Evolutionary conservation across 768 basidiomycete genomes (phyloP).

Genomic region (Lanmaoa pseudosensibilis): DNA sequence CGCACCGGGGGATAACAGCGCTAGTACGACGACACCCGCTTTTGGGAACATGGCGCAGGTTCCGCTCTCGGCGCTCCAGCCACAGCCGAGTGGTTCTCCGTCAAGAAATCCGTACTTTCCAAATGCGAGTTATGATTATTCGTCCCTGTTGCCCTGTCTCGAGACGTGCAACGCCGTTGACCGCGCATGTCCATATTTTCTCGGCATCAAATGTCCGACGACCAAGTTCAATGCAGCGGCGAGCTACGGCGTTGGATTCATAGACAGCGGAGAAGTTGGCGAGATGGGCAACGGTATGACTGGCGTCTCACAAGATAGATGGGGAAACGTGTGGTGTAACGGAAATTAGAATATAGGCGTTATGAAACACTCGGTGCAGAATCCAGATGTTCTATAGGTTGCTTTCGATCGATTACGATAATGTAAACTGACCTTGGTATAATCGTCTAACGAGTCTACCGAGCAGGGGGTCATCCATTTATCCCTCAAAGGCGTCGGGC

Average conservation of each 20-base stretch:
- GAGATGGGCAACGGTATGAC: constrained; percentile 49
- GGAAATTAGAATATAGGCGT: constrained; percentile 13
- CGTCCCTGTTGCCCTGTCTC: constrained; percentile 72
- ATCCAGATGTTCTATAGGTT: no score
- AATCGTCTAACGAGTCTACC: not conserved
- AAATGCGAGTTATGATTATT: constrained; percentile 46
- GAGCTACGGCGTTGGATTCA: constrained; percentile 77
- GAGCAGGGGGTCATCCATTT: no score
- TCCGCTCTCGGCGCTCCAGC: constrained; percentile 51
- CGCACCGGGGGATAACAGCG: constrained; percentile 26
- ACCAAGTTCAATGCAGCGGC: constrained; percentile 56
- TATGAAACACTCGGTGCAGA: no score
- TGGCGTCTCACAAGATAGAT: constrained; percentile 59
- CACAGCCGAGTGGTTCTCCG: constrained; percentile 40
- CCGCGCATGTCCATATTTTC: constrained; percentile 72
- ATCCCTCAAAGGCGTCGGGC: constrained; percentile 53
- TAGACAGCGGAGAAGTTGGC: constrained; percentile 53
- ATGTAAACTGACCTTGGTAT: not conserved
- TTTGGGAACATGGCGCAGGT: constrained; percentile 28
- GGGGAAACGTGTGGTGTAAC: constrained; percentile 80
- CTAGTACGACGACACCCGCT: not conserved
- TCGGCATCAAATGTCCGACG: constrained; percentile 70
- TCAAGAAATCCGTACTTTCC: constrained; percentile 51
- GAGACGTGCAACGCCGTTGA: constrained; percentile 75
- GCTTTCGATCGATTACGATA: no score